A percentile compares a stretch with the other conserved stretches of the same genome.
Conservation (phyloP, 805 yeast genomes). For the Yarrowia yakushimensis region DNA sequence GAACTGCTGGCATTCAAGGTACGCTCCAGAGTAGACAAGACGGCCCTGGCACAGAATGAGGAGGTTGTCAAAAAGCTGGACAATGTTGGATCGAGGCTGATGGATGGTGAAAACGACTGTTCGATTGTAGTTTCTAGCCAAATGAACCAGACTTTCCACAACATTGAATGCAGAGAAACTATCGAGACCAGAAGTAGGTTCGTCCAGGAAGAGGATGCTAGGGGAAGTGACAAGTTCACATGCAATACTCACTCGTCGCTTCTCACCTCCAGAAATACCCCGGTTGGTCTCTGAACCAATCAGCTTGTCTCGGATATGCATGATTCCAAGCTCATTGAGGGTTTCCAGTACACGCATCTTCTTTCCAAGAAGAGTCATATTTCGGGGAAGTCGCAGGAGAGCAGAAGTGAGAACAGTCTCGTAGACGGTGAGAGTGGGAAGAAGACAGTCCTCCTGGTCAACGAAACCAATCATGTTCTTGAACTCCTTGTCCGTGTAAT, state of each 20-base stretch:
- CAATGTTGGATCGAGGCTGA: constrained; percentile 95
- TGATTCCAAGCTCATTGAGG: constrained; percentile 76
- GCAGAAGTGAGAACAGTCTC: constrained; percentile 95
- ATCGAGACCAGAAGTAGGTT: constrained; percentile 94
- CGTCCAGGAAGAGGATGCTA: constrained; percentile 76
- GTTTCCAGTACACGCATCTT: constrained; percentile 79
- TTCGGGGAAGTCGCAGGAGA: constrained; percentile 73
- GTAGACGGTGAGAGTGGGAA: constrained; percentile 91
- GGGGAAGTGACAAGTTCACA: constrained; percentile 91
- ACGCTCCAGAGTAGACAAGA: constrained; percentile 83
- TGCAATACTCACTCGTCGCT: constrained; percentile 87
- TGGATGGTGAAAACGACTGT: constrained; percentile 92
- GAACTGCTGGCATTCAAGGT: constrained; percentile 68
- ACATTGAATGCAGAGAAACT: constrained; percentile 92
- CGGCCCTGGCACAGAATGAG: constrained; percentile 80
- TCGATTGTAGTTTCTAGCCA: constrained; percentile 76
- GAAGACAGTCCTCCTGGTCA: constrained; percentile 87
- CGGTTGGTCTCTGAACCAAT: constrained; percentile 87
- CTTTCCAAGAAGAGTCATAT: constrained; percentile 72
- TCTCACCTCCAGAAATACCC: constrained; percentile 93
- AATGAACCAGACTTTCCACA: constrained; percentile 72
- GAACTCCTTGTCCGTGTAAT: constrained; percentile 44
- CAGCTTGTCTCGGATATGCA: constrained; percentile 74
- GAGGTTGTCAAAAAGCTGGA: constrained; percentile 80
- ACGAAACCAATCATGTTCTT: constrained; percentile 83